These are phyloP conservation scores for Pseudogymnoascus sp. DNA, from an alignment of 2,329 filamentous ascomycete species.

Conservation along the genomic window DNA sequence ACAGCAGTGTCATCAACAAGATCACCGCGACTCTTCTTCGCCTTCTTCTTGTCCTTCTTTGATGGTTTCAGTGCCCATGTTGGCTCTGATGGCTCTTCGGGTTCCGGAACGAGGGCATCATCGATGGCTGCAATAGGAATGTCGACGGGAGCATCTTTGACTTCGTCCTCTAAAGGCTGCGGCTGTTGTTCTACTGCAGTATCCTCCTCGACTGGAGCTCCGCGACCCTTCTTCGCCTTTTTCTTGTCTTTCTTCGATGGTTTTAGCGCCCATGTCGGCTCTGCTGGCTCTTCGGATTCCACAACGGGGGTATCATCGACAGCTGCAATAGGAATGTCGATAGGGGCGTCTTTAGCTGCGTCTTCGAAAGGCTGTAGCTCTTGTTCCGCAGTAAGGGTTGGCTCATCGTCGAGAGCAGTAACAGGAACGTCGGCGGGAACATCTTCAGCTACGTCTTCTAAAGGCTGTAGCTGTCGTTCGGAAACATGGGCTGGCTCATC, in stretches of 20 bases:
- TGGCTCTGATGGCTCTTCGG: not conserved
- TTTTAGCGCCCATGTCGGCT: not conserved
- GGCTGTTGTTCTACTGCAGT: not conserved
- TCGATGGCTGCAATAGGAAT: not conserved
- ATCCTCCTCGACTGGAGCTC: not conserved
- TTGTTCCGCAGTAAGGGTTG: not conserved
- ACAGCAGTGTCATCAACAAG: not conserved
- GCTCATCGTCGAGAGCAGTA: not conserved
- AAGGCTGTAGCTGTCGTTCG: not conserved
- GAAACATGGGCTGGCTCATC: not conserved
- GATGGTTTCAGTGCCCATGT: conserved; percentile 13
- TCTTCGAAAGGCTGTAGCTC: conserved; percentile 14
- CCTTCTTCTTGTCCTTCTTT: conserved; percentile 35
- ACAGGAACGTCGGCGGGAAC: not conserved
- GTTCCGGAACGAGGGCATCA: not conserved
- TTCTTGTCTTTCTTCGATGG: conserved; percentile 35
- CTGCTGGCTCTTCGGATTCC: not conserved
- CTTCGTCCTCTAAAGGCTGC: not conserved
- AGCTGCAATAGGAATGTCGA: not conserved
- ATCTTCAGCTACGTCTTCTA: not conserved
- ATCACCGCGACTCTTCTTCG: not conserved
- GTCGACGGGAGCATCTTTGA: not conserved
- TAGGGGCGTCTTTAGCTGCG: not conserved
- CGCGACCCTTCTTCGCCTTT: conserved; percentile 13
- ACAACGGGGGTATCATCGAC: not conserved